phyloP scores from a whole-genome alignment of 2,329 filamentous ascomycete species.

The Xylariomycetidae sp. region DNA sequence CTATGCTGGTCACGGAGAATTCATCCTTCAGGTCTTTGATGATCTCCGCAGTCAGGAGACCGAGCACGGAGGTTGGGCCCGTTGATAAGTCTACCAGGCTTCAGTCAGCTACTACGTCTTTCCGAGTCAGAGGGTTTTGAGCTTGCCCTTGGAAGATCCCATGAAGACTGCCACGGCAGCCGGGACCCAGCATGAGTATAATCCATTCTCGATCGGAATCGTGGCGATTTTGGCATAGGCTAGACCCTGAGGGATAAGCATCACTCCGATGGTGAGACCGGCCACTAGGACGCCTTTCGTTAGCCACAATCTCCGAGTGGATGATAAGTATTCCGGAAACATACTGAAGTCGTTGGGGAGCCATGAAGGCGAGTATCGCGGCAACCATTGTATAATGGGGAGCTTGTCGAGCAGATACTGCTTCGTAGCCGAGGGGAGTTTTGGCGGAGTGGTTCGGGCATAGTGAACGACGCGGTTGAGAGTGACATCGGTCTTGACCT shows the following conservation, averaged over 20 bases:
- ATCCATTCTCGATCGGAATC: slow-evolving; percentile 54
- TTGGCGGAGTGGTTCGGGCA: slow-evolving; percentile 21
- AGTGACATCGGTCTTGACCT: slow-evolving; percentile 32
- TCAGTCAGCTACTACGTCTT: slow-evolving; percentile 27
- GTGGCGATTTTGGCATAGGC: slow-evolving; percentile 57
- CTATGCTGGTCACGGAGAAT: slow-evolving; percentile 49
- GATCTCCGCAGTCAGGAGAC: slow-evolving; percentile 56
- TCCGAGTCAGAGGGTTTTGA: not conserved
- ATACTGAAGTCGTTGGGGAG: slow-evolving; percentile 48
- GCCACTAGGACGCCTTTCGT: slow-evolving; percentile 32
- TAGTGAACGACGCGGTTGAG: slow-evolving; percentile 28
- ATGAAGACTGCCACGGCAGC: slow-evolving; percentile 52
- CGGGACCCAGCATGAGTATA: slow-evolving; percentile 55
- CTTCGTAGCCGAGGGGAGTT: slow-evolving; percentile 44
- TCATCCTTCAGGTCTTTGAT: slow-evolving; percentile 46
- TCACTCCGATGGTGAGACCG: slow-evolving; percentile 53
- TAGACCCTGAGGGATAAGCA: slow-evolving; percentile 57
- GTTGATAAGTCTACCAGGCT: slow-evolving; percentile 47
- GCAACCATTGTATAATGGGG: slow-evolving; percentile 57
- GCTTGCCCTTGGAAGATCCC: slow-evolving; percentile 54
- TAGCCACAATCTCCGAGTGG: no score
- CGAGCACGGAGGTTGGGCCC: slow-evolving; percentile 59
- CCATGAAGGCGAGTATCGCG: slow-evolving; percentile 56
- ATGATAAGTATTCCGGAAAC: not conserved
- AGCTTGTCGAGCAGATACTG: slow-evolving; percentile 56